These are phyloP conservation scores for Solanum commersonii DNA, from an alignment of 257 asterid genomes.

Conservation along the genomic window DNA sequence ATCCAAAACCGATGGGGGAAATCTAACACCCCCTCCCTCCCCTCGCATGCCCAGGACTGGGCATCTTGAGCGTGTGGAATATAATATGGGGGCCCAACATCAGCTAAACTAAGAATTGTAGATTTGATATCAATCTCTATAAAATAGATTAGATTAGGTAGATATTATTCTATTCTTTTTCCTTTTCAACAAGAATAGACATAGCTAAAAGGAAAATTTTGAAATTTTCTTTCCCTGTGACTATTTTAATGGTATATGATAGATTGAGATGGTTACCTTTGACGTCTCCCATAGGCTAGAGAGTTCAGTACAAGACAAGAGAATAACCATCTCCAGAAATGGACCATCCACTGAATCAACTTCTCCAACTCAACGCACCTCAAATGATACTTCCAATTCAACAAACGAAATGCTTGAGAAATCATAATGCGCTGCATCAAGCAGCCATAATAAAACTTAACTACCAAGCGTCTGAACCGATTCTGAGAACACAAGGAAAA, in stretches of 20 bases:
- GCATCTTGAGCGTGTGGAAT: background rate
- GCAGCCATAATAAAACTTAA: slow-evolving; percentile 13
- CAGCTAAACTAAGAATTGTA: background rate
- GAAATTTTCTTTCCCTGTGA: background rate
- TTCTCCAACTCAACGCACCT: background rate
- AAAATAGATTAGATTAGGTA: background rate
- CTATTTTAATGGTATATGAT: background rate
- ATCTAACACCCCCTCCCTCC: background rate
- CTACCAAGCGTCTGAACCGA: background rate
- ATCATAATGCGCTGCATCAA: slow-evolving; percentile 17
- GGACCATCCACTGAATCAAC: slow-evolving; percentile 11
- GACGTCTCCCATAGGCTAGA: slow-evolving; percentile 4
- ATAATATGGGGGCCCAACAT: background rate
- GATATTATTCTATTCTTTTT: background rate
- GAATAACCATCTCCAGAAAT: slow-evolving; percentile 17
- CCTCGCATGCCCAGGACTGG: background rate
- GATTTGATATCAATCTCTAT: background rate
- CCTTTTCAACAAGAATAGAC: background rate
- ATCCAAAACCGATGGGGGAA: background rate
- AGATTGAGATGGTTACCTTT: slow-evolving; percentile 15
- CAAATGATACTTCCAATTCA: background rate
- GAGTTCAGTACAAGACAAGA: slow-evolving; percentile 16
- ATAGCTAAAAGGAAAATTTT: background rate
- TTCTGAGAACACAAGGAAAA: background rate
- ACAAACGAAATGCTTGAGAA: background rate